phyloP scores from a whole-genome alignment of 768 basidiomycete genomes.

The Auriscalpium microsporum region DNA sequence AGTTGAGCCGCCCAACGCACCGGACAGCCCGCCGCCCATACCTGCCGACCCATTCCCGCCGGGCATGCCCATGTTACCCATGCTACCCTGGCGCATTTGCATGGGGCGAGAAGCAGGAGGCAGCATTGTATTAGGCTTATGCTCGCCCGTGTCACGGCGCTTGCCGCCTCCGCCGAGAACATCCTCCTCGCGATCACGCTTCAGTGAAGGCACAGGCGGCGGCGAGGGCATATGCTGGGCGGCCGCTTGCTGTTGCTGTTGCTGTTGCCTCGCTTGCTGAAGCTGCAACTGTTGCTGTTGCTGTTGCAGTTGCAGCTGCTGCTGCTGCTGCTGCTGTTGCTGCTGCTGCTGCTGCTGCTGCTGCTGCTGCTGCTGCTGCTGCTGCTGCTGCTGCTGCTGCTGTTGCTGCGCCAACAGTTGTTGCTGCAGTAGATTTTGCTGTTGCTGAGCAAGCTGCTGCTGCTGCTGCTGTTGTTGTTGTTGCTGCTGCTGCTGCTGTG shows the following conservation, averaged over 20 bases:
- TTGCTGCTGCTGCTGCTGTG: constrained; percentile 25
- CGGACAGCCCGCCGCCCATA: background rate
- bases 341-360: constrained; percentile 20
- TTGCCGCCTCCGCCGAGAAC: constrained; percentile 37
- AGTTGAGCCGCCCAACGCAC: background rate
- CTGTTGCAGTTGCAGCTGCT: constrained; percentile 6
- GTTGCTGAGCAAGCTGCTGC: constrained; percentile 26
- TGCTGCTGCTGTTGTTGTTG: constrained; percentile 28
- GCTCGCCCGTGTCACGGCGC: constrained; percentile 62
- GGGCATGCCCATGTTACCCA: constrained; percentile 22
- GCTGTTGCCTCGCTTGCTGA: constrained; percentile 19
- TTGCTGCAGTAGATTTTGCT: constrained; percentile 20
- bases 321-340: constrained; percentile 9
- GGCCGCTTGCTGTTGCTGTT: constrained; percentile 26
- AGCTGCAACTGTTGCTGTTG: constrained; percentile 24
- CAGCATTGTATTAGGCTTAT: constrained; percentile 27
- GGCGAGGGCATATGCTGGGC: constrained; percentile 20
- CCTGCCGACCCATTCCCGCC: background rate
- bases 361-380: constrained; percentile 18
- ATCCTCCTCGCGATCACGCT: constrained; percentile 53
- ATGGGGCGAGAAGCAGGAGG: constrained; percentile 5
- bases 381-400: constrained; percentile 8
- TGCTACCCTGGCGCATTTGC: constrained; percentile 14
- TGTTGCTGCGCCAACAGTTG: constrained; percentile 16
- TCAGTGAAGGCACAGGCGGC: constrained; percentile 26